Percentiles rank a stretch among this genome's conserved stretches.
phyloP scores from a whole-genome alignment of 1,284 basidiomycete species.

The Fistulinella staudtii region DNA sequence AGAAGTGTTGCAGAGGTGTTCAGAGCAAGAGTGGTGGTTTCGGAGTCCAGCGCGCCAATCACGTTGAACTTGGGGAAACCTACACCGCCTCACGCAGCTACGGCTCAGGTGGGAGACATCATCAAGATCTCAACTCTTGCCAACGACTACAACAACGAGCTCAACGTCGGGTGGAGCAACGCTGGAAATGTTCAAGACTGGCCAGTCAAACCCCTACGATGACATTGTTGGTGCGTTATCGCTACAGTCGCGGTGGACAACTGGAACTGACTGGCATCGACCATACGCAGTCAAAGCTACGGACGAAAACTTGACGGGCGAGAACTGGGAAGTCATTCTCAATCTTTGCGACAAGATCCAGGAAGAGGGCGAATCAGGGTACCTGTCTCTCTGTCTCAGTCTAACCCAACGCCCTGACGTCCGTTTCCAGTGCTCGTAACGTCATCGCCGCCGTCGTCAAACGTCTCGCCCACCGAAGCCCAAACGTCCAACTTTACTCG shows the following conservation, averaged over 20 bases:
- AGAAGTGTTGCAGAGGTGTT: too few species aligned
- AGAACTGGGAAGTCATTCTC: constrained; percentile 95
- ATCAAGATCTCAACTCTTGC: constrained; percentile 3
- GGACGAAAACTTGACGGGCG: constrained; percentile 89
- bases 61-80: constrained; percentile 5
- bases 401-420: constrained; percentile 15
- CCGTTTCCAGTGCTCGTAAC: constrained; percentile 67
- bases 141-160: constrained; percentile 17
- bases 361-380: constrained; percentile 85
- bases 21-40: background rate
- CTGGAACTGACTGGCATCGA: constrained; percentile 1
- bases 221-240: constrained; percentile 81
- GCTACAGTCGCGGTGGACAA: background rate
- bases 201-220: constrained; percentile 80
- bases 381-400: constrained; percentile 22
- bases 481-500: constrained; percentile 95
- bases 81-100: constrained; percentile 33
- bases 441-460: constrained; percentile 86
- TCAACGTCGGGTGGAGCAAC: constrained; percentile 4
- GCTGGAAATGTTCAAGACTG: constrained; percentile 59
- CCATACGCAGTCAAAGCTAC: constrained; percentile 76
- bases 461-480: constrained; percentile 88
- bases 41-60: constrained; percentile 8
- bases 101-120: background rate
- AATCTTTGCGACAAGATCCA: constrained; percentile 96